phyloP scores from a whole-genome alignment of 306 rosid species.

The Rosa chinensis region DNA sequence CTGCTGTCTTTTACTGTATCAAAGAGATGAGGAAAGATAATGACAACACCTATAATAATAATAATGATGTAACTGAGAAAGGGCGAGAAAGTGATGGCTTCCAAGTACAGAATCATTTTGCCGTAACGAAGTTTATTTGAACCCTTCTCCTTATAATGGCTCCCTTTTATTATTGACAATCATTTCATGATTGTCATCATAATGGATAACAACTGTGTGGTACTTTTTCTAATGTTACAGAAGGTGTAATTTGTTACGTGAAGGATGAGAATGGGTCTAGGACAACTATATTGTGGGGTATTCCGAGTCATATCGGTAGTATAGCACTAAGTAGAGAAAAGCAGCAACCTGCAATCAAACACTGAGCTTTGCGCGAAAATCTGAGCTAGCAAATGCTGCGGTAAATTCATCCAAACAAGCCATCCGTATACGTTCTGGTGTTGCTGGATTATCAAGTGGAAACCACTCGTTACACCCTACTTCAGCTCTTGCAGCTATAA shows the following conservation, averaged over 20 bases:
- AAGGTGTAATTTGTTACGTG: background rate
- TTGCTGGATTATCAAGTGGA: slow-evolving; percentile 94
- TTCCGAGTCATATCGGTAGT: background rate
- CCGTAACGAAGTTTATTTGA: background rate
- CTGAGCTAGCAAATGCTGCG: slow-evolving; percentile 36
- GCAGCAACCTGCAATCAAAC: slow-evolving; percentile 32
- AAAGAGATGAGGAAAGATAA: background rate
- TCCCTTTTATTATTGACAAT: background rate
- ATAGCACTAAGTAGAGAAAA: background rate
- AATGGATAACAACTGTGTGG: background rate
- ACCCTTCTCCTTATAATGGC: background rate
- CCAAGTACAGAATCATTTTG: background rate
- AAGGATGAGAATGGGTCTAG: background rate
- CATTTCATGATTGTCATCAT: background rate
- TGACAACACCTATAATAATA: background rate
- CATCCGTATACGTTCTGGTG: slow-evolving; percentile 92
- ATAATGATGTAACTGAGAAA: background rate
- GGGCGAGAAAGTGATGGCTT: background rate
- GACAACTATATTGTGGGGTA: background rate
- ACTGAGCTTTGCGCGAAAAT: slow-evolving; percentile 75
- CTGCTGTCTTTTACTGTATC: background rate
- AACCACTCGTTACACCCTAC: slow-evolving; percentile 67
- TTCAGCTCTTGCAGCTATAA: slow-evolving; percentile 74
- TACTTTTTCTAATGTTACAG: background rate
- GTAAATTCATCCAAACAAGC: slow-evolving; percentile 80